phyloP scores from a whole-genome alignment of 2,329 filamentous ascomycete species.

The Arachnomyces sp. region DNA sequence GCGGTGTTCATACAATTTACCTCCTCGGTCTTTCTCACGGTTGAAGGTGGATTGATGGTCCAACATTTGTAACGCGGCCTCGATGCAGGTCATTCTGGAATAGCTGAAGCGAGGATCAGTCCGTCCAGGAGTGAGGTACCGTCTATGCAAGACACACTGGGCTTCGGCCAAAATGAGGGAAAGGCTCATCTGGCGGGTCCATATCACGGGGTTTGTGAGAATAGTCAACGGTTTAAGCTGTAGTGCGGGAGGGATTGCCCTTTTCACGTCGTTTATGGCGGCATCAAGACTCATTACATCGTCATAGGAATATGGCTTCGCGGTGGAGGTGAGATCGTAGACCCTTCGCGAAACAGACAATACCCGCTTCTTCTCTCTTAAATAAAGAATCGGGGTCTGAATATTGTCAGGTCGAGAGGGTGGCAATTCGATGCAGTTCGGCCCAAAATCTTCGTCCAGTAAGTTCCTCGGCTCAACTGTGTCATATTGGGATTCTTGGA shows the following conservation, averaged over 20 bases:
- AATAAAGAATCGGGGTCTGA: constrained; percentile 16
- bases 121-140: constrained; percentile 27
- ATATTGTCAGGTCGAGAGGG: constrained; percentile 19
- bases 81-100: constrained; percentile 37
- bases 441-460: constrained; percentile 32
- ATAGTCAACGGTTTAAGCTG: constrained; percentile 9
- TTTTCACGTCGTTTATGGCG: constrained; percentile 14
- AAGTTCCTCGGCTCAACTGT: constrained; percentile 33
- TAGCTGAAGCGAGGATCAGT: constrained; percentile 29
- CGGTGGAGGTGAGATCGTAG: constrained; percentile 10
- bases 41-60: constrained; percentile 38
- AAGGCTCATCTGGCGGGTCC: constrained; percentile 22
- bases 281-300: constrained; percentile 16
- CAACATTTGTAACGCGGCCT: constrained; percentile 38
- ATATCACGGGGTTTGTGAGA: constrained; percentile 5
- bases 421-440: constrained; percentile 24
- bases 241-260: constrained; percentile 12
- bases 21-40: constrained; percentile 32
- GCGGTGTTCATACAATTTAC: constrained; percentile 31
- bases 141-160: constrained; percentile 28
- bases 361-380: constrained; percentile 8
- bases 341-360: constrained; percentile 11
- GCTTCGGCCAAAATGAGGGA: constrained; percentile 25
- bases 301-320: constrained; percentile 10
- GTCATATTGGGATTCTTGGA: constrained; percentile 30